Percentiles rank a stretch among this genome's conserved stretches.
These are phyloP conservation scores for Colletotrichum sp. DNA, from an alignment of 2,329 filamentous ascomycete genomes.

Conservation along the genomic window DNA sequence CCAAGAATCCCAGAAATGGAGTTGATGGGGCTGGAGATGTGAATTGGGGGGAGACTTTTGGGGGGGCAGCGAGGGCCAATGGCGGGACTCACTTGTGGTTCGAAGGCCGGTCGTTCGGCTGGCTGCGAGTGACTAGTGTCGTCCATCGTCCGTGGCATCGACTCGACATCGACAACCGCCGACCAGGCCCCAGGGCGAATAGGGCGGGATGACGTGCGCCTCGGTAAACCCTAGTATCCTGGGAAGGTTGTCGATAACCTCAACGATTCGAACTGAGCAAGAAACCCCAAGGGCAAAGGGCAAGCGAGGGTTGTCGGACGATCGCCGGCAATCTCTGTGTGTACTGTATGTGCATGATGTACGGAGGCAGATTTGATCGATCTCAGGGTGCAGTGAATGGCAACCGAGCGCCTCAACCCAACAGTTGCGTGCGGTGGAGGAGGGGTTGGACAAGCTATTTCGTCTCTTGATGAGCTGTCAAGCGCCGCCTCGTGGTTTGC, in stretches of 20 bases:
- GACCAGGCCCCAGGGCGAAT: constrained; percentile 11
- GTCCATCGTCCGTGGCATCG: neutral
- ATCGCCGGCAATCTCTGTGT: constrained; percentile 8
- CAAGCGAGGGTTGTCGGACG: constrained; percentile 10
- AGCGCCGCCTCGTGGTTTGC: constrained; percentile 15
- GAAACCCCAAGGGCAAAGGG: neutral
- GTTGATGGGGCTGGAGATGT: neutral
- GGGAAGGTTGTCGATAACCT: constrained; percentile 17
- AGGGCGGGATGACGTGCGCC: constrained; percentile 21
- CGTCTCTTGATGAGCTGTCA: constrained; percentile 12
- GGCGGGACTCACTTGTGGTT: neutral
- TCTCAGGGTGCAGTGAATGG: neutral
- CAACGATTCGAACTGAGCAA: neutral
- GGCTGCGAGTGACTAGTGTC: constrained; percentile 18
- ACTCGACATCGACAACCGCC: constrained; percentile 4
- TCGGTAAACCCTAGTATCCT: constrained; percentile 21
- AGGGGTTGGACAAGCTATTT: neutral
- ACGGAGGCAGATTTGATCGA: neutral
- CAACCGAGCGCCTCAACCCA: neutral
- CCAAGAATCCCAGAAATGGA: neutral
- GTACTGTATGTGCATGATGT: neutral
- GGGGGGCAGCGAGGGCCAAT: constrained; percentile 3
- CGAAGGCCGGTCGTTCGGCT: constrained; percentile 12
- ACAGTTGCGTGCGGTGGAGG: neutral
- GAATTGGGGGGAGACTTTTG: neutral